phyloP scores from a whole-genome alignment of 2,329 filamentous ascomycete species.

The Magnaporthiopsis rhizophila region DNA sequence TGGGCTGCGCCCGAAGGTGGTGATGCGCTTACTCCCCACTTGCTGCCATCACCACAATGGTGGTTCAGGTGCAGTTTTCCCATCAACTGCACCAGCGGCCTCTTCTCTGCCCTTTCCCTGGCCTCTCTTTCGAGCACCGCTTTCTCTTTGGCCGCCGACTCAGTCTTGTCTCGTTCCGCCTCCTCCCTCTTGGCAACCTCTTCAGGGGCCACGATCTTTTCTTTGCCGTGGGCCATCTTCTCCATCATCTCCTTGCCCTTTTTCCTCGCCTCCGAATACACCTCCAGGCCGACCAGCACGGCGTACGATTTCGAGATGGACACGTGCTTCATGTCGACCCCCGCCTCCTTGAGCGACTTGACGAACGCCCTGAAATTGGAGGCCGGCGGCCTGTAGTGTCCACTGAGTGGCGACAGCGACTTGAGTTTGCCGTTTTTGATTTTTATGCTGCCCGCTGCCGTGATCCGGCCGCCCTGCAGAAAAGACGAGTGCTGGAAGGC shows the following conservation, averaged over 20 bases:
- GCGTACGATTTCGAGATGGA: slow-evolving; percentile 77
- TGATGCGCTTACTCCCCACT: neutral
- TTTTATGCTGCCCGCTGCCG: slow-evolving; percentile 76
- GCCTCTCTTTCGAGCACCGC: slow-evolving; percentile 32
- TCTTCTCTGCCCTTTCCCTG: slow-evolving; percentile 29
- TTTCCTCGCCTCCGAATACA: slow-evolving; percentile 61
- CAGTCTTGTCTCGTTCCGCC: slow-evolving; percentile 50
- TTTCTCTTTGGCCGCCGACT: slow-evolving; percentile 47
- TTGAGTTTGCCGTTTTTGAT: slow-evolving; percentile 73
- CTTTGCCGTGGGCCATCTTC: slow-evolving; percentile 43
- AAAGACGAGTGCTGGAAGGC: slow-evolving; percentile 91
- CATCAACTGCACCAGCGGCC: slow-evolving; percentile 24
- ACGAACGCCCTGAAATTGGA: slow-evolving; percentile 80
- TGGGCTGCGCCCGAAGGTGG: neutral
- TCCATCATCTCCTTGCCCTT: slow-evolving; percentile 50
- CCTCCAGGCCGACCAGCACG: slow-evolving; percentile 73
- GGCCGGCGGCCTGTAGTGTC: slow-evolving; percentile 79
- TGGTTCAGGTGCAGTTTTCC: slow-evolving; percentile 26
- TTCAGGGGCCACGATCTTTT: slow-evolving; percentile 54
- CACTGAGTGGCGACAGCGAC: slow-evolving; percentile 62
- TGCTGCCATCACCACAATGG: neutral
- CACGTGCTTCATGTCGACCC: slow-evolving; percentile 72
- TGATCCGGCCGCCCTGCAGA: slow-evolving; percentile 72
- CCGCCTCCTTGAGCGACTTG: slow-evolving; percentile 59
- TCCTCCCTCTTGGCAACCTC: slow-evolving; percentile 49